Conservation (phyloP, 257 asterid genomes). For the Solanum bulbocastanum region DNA sequence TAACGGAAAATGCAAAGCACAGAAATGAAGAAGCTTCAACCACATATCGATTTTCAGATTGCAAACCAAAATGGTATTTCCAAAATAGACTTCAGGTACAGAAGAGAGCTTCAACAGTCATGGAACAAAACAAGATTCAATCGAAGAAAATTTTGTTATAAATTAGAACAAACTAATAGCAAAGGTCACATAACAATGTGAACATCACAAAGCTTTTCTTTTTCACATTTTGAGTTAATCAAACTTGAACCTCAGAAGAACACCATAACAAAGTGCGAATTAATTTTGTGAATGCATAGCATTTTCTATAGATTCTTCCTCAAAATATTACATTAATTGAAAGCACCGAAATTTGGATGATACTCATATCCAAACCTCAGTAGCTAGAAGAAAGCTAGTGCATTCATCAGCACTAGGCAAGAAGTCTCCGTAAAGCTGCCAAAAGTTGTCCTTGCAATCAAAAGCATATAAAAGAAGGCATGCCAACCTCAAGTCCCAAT, state of each 20-base stretch:
- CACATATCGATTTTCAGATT: neutral
- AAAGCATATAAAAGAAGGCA: conserved; percentile 76
- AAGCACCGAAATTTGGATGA: neutral
- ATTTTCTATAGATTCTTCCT: neutral
- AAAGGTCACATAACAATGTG: neutral
- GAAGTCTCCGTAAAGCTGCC: conserved; percentile 95
- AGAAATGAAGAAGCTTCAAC: neutral
- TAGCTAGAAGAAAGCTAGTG: conserved; percentile 88
- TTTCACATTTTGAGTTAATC: neutral
- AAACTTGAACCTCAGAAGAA: neutral
- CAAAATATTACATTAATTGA: neutral
- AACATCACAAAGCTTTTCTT: neutral
- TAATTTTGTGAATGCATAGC: neutral
- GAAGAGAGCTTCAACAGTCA: neutral
- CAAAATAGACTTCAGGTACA: neutral
- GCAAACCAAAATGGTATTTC: neutral
- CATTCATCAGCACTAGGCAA: conserved; percentile 85
- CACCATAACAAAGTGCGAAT: neutral
- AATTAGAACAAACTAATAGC: neutral
- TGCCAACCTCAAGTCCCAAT: conserved; percentile 93
- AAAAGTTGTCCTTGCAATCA: conserved; percentile 92
- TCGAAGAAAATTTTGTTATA: neutral
- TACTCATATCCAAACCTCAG: conserved; percentile 53
- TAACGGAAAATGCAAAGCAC: neutral
- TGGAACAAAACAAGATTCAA: neutral